These are phyloP conservation scores for Hortiboletus flavorubellus DNA, from an alignment of 768 basidiomycete genomes.

Conservation along the genomic window DNA sequence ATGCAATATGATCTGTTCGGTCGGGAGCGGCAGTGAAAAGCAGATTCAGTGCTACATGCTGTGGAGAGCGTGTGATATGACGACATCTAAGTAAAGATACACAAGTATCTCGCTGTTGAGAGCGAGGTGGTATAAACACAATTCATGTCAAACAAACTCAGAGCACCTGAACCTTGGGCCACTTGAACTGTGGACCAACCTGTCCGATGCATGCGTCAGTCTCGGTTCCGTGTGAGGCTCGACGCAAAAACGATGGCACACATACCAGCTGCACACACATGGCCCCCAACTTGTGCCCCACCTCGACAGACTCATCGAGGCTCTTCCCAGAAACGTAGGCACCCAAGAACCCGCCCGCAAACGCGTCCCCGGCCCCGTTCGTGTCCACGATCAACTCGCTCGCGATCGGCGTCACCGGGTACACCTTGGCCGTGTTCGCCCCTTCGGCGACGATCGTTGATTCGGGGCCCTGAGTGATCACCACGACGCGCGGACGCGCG, in stretches of 20 bases:
- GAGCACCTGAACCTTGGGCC: constrained; percentile 53
- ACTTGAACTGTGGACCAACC: constrained; percentile 56
- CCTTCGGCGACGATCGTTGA: constrained; percentile 76
- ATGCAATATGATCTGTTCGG: too few species aligned
- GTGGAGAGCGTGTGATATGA: constrained; percentile 32
- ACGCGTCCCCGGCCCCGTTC: constrained; percentile 96
- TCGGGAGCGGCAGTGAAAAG: background rate
- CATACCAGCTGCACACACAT: constrained; percentile 82
- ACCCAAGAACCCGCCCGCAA: constrained; percentile 93
- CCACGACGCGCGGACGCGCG: constrained; percentile 70
- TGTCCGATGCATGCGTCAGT: constrained; percentile 18
- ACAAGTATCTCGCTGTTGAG: constrained; percentile 25
- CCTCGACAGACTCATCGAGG: constrained; percentile 72
- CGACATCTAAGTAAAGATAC: constrained; percentile 26
- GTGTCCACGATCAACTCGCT: constrained; percentile 83
- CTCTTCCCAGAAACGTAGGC: constrained; percentile 76
- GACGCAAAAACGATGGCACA: background rate
- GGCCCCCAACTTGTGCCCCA: constrained; percentile 81
- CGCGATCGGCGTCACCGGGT: constrained; percentile 52
- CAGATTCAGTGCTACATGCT: constrained; percentile 30
- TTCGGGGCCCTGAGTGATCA: constrained; percentile 87
- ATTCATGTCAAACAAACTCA: constrained; percentile 13
- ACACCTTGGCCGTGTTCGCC: constrained; percentile 52
- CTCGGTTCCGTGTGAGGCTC: background rate
- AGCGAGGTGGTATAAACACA: constrained; percentile 25